Evolutionary conservation across 495 filamentous ascomycete species (phyloP), one percentile per base, ranked within the genome.

Genomic region (Neurospora sp.): DNA sequence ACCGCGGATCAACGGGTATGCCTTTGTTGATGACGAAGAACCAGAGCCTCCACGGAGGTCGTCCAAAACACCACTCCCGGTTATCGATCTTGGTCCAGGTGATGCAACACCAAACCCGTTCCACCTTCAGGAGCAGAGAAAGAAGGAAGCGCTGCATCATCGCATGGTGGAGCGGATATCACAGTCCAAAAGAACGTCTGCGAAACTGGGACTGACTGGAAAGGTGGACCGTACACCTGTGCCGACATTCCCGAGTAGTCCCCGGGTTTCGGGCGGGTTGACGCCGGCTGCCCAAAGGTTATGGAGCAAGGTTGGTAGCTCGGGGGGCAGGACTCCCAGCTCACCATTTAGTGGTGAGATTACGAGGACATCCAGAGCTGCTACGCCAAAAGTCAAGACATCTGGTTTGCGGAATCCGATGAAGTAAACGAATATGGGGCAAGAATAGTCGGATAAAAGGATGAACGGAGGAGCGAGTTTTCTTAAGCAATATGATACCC

Each of bases 151-250:
- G 70, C 83, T 98, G 14, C 96, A 96, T 81, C 89, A 95, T 78
- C 89, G 91, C 20, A 94, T 99, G 90, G 96, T 99, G 6, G 96
- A 98, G 72, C 88, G 88, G 69, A 91, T 92, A 0, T 90, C 90
- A 2, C 90, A 91, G 80, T 89, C 86, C 14, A 94, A 93, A 77
- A 86, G 92, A 27, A 80, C 78, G 7, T 83, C 82, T 20, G 79
- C 83, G 6, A 82, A 82, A 73, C 75, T 81, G 68, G 85, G 87
- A 42, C 77, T 83, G 77, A 87, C 80, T 4, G 88, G 87, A 12
- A 90, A 84, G 75, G 86, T 88, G 7, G 87, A 89, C 8, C 81
- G 84, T 70, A 88, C 86, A 41, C 83, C 85, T 16, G 89, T 91
- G 20, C 94, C 93, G 22, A 90, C 85, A 72, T 97, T 96, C 75